These are phyloP conservation scores for Furcasterigmium furcatum DNA, from an alignment of 2,329 filamentous ascomycete species.

Conservation along the genomic window DNA sequence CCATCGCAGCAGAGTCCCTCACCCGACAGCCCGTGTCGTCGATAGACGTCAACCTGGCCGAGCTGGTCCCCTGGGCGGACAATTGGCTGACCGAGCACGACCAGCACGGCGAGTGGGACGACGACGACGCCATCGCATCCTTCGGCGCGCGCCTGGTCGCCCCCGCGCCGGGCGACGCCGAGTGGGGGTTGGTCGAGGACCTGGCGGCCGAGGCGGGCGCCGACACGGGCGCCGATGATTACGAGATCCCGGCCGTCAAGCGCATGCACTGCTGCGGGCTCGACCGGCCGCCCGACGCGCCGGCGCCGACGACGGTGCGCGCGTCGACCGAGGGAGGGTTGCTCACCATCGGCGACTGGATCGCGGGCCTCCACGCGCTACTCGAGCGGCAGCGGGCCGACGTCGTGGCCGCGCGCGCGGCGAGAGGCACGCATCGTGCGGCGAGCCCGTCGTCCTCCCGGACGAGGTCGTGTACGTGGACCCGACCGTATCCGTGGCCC, in stretches of 20 bases:
- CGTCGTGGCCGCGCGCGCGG: slow-evolving; percentile 1
- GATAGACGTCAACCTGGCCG: neutral
- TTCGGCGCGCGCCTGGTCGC: slow-evolving; percentile 1
- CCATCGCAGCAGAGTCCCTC: slow-evolving; percentile 2
- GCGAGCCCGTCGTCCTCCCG: neutral
- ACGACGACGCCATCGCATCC: neutral
- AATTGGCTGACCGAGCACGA: neutral
- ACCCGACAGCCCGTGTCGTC: slow-evolving; percentile 1
- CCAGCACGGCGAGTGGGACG: neutral
- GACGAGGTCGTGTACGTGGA: slow-evolving; percentile 3
- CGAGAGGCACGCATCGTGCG: too few species aligned
- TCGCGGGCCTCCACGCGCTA: neutral
- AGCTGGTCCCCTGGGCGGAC: neutral
- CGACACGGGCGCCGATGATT: neutral
- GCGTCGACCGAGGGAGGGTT: slow-evolving; percentile 2
- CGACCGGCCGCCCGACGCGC: neutral
- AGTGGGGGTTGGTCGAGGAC: neutral
- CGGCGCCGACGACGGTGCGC: neutral
- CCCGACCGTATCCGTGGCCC: neutral
- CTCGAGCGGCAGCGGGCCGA: neutral
- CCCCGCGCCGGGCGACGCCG: neutral
- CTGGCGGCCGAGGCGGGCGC: slow-evolving; percentile 1
- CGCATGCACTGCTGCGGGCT: slow-evolving; percentile 3
- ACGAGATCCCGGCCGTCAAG: neutral
- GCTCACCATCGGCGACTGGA: slow-evolving; percentile 3